phyloP scores from a whole-genome alignment of 2,329 filamentous ascomycete genomes.

The Penicillium psychrosexuale region DNA sequence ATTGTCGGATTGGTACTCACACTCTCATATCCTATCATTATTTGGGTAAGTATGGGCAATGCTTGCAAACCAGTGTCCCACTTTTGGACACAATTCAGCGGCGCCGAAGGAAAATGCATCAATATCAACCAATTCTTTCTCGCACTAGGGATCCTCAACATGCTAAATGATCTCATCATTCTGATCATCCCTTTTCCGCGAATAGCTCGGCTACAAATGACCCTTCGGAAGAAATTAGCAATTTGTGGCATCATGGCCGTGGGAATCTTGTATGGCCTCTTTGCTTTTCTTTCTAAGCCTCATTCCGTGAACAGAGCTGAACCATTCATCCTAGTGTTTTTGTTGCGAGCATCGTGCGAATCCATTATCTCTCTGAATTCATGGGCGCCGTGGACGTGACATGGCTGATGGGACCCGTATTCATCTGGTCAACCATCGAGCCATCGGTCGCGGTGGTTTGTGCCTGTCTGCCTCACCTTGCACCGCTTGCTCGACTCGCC shows the following conservation, averaged over 20 bases:
- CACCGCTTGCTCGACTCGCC: conserved; percentile 14
- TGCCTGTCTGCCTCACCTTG: conserved; percentile 14
- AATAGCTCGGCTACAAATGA: neutral
- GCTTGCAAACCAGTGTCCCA: conserved; percentile 10
- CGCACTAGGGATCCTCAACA: neutral
- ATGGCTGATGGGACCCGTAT: conserved; percentile 10
- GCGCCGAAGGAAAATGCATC: neutral
- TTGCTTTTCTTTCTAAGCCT: neutral
- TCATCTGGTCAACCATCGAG: conserved; percentile 16
- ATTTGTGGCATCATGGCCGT: neutral
- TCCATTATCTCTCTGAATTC: neutral
- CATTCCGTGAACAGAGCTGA: neutral
- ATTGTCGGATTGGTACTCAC: neutral
- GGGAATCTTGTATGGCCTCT: neutral
- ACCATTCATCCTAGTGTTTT: neutral
- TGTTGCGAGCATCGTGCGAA: neutral
- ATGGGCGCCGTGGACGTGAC: conserved; percentile 3
- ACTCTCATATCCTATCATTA: conserved; percentile 9
- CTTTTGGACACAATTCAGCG: conserved; percentile 19
- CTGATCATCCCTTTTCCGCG: neutral
- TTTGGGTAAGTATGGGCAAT: conserved; percentile 12
- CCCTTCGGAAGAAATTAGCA: neutral
- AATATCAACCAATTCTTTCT: neutral
- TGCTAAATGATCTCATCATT: neutral
- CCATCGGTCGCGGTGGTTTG: conserved; percentile 11